Base-by-base conservation (phyloP, 2,329 filamentous ascomycete genomes). In the Ceratocystiopsis brevicomis region DNA sequence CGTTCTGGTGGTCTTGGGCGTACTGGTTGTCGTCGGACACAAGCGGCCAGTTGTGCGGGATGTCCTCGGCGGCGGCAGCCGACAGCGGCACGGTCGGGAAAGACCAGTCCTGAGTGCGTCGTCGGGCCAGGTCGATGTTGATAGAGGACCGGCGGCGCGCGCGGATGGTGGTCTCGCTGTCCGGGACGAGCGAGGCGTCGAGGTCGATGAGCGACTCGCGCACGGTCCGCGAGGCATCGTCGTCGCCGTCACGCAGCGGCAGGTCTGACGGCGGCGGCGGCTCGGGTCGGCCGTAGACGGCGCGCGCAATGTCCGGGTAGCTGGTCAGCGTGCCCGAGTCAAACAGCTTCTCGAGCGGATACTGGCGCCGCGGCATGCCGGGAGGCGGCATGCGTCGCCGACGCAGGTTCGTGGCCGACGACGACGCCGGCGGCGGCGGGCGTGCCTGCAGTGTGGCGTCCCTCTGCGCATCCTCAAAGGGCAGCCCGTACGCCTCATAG, bases 131-230 rank as follows among this genome's bases (percentile, higher is more conserved):
- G 44, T 76, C 72, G 5, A 66, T 69, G 38, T 73, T 68, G 46
- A 64, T 61, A 1, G 69, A 67, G 19, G 57, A 56, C 32, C 64
- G 61, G 10, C 64, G 61, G 16, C 64, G 62, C n/a, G 67, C 63
- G 47, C 60, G 67, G 48, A 78, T 71, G 5, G 74, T 78, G 43
- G 74, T 78, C 43, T 70, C 68, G 64, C 78, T 64, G 49, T 78
- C 73, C 35, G 68, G 67, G 34, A 50, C 44, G 17, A 46, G 40
- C 16, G 73, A 76, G 2, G 66, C 69, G 48, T 78, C 76, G 9
- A 79, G 64, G 50, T 79, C 75, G 45, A 79, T 80, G 16, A 78
- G 62, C 1, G 74, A 76, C 52, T 78, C 73, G 44, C 71, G 61
- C n/a, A 77, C 64, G 3, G 68, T 56, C 49, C 64, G 53, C 56